Evolutionary conservation across 2,329 filamentous ascomycete species (phyloP).

Genomic region (Microcyclosporella mali): DNA sequence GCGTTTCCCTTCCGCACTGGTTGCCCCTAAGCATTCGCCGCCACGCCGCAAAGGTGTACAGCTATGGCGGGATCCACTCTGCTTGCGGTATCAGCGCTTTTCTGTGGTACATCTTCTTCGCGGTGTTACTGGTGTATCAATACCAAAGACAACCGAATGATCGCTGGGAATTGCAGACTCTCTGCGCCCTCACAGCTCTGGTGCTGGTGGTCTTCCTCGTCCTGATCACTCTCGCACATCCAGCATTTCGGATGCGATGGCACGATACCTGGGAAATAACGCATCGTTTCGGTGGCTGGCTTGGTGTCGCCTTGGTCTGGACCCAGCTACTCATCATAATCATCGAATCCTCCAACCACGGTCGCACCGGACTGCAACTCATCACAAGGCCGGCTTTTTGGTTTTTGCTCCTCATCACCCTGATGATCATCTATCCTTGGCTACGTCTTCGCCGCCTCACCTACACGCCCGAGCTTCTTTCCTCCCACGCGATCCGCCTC

Average conservation of each 20-base stretch:
- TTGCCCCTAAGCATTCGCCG: slow-evolving; percentile 33
- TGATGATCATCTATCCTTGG: slow-evolving; percentile 67
- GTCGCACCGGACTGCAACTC: not conserved
- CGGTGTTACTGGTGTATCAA: slow-evolving; percentile 27
- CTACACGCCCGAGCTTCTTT: slow-evolving; percentile 62
- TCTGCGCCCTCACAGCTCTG: slow-evolving; percentile 42
- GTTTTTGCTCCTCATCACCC: slow-evolving; percentile 59
- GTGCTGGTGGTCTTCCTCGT: slow-evolving; percentile 53
- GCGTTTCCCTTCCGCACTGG: slow-evolving; percentile 28
- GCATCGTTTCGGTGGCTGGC: slow-evolving; percentile 71
- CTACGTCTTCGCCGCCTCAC: slow-evolving; percentile 60
- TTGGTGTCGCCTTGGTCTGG: slow-evolving; percentile 60
- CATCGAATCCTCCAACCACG: slow-evolving; percentile 20
- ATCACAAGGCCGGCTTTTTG: slow-evolving; percentile 55
- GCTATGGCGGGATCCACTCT: slow-evolving; percentile 37
- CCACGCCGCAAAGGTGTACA: slow-evolving; percentile 36
- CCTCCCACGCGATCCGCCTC: slow-evolving; percentile 64
- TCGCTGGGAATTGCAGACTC: slow-evolving; percentile 2
- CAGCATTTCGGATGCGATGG: slow-evolving; percentile 53
- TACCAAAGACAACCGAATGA: too few species aligned
- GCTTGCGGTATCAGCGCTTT: slow-evolving; percentile 33
- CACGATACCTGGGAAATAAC: slow-evolving; percentile 66
- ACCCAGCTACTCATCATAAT: slow-evolving; percentile 49
- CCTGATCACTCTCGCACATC: slow-evolving; percentile 60
- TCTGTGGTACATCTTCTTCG: slow-evolving; percentile 42